Evolutionary conservation across 1,284 basidiomycete genomes (phyloP), one percentile per base, ranked within the genome.

Genomic region (Phylloboletellus chloephorus): DNA sequence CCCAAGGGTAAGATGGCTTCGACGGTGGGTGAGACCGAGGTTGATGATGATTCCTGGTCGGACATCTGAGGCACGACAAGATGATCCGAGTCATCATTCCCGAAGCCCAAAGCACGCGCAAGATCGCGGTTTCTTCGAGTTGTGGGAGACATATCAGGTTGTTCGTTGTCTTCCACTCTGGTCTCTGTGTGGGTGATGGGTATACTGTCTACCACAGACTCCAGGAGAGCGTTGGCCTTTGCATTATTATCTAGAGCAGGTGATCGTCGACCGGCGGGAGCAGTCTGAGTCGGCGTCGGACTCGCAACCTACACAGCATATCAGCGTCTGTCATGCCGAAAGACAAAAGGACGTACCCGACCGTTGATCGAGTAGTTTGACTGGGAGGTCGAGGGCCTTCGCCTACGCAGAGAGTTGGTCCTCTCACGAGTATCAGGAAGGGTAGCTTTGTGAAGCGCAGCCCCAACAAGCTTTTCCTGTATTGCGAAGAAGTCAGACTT

Each of bases 361-460:
- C 74, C 74, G 37, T 67, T 76, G 37, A 60, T 64, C 1, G 80
- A 81, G 52, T 85, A 81, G 52, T 78, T 81, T 7, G 84, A 84
- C 58, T 86, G 82, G 9, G 85, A 85, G n/a, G 82, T 86, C 0
- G 85, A 88, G 6, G 82, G 83, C 32, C 83, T 70, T 39, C 84
- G 73, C 47, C 76, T 76, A 45, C 83, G 69, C 48, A 80, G 65
- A 4, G 77, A 78, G 28, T 78, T 76, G 0, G 73, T 67, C 31
- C 79, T 71, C 48, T 76, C 72, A 19, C 76, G 73, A 26, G 68
- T 59, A 47, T 82, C 80, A 7, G 73, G 69, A 37, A 69, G 71
- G 12, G 67, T 66, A 39, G 71, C 70, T 53, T 80, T 82, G 19
- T 73, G 68, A 34, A 73, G 60, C 6, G 77, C 78, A 24, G 76